Evolutionary conservation across 768 basidiomycete species (phyloP).

Genomic region (Tricholoma saponaceum): DNA sequence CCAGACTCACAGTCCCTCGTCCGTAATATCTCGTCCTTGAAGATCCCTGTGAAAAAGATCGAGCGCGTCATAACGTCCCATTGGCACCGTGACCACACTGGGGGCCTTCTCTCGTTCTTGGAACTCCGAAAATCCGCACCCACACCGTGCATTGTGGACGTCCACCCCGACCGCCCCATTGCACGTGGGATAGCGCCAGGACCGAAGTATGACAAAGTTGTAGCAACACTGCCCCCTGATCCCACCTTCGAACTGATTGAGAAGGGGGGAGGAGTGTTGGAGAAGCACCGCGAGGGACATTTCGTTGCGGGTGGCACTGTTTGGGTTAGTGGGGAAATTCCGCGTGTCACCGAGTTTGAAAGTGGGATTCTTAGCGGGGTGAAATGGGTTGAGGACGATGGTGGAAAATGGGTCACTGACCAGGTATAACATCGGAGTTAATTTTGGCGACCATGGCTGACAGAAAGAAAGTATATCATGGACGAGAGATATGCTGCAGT

Average conservation of each 20-base stretch:
- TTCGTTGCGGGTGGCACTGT: slow-evolving; percentile 57
- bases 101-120: slow-evolving; percentile 68
- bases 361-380: slow-evolving; percentile 62
- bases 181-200: slow-evolving; percentile 73
- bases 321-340: slow-evolving; percentile 81
- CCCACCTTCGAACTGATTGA: slow-evolving; percentile 69
- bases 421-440: slow-evolving; percentile 32
- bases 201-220: slow-evolving; percentile 50
- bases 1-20: slow-evolving; percentile 73
- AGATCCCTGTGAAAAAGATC: slow-evolving; percentile 48
- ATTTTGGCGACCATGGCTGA: neutral
- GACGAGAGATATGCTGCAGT: slow-evolving; percentile 79
- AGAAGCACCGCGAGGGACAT: slow-evolving; percentile 58
- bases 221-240: slow-evolving; percentile 60
- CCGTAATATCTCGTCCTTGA: slow-evolving; percentile 65
- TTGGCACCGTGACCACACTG: slow-evolving; percentile 78
- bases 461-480: slow-evolving; percentile 58
- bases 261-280: slow-evolving; percentile 48
- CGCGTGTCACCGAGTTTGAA: slow-evolving; percentile 66
- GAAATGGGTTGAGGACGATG: slow-evolving; percentile 47
- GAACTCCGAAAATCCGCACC: slow-evolving; percentile 31
- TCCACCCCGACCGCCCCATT: slow-evolving; percentile 73
- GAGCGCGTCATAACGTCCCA: slow-evolving; percentile 68
- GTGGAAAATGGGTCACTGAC: slow-evolving; percentile 49
- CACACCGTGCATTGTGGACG: slow-evolving; percentile 52